These are phyloP conservation scores for Polymyxa betae DNA, from an alignment of 208 protist genomes.

Conservation along the genomic window DNA sequence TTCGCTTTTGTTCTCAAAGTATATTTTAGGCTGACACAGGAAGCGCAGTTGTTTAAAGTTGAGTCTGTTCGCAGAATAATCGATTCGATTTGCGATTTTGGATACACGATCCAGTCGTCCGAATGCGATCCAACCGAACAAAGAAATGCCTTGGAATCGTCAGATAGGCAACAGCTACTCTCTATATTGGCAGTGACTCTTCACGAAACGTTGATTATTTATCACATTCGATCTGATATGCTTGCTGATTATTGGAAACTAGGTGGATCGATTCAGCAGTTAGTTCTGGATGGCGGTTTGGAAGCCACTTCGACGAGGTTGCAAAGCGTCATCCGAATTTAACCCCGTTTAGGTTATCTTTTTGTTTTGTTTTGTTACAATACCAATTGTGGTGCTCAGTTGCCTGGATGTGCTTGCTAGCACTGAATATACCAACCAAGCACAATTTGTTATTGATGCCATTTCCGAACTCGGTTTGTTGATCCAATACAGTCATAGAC, in stretches of 20 bases:
- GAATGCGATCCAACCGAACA: background rate
- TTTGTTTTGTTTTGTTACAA: too few relatives aligned
- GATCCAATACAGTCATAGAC: too few relatives aligned
- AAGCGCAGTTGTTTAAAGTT: background rate
- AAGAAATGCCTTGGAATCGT: background rate
- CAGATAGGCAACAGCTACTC: background rate
- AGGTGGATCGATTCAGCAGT: background rate
- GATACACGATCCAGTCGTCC: background rate
- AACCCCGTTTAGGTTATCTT: too few relatives aligned
- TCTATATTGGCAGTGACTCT: background rate
- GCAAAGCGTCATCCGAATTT: background rate
- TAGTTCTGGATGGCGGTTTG: background rate
- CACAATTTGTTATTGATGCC: background rate
- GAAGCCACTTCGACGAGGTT: background rate
- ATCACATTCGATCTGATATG: too few relatives aligned
- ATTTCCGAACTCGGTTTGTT: background rate
- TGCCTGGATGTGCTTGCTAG: background rate
- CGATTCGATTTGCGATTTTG: background rate
- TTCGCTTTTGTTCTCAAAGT: background rate
- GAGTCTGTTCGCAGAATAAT: background rate
- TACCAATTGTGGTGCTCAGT: too few relatives aligned
- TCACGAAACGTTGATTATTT: constrained; percentile 16
- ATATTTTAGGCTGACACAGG: background rate
- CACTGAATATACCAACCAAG: background rate
- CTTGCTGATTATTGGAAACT: too few relatives aligned